Evolutionary conservation across 352 stramenopile genomes (phyloP).

Genomic region (Globisporangium mamillatum): DNA sequence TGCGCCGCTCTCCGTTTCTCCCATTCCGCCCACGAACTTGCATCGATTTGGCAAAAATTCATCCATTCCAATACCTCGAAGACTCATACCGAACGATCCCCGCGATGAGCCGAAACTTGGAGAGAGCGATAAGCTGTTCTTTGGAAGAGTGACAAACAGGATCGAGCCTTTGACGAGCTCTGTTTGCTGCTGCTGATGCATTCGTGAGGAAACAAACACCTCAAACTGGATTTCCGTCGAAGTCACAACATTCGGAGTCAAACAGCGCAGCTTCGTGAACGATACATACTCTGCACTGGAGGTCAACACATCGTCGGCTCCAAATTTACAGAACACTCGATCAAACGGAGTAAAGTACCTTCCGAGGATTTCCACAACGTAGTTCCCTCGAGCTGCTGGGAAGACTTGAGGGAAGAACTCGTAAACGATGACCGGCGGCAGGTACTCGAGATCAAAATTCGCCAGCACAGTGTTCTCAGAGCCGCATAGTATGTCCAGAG

Average conservation of each 20-base stretch:
- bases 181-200: not conserved
- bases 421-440: slow-evolving; percentile 17
- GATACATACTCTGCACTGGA: slow-evolving; percentile 22
- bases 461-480: slow-evolving; percentile 7
- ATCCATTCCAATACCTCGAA: slow-evolving; percentile 12
- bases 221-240: slow-evolving; percentile 17
- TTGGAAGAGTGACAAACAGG: slow-evolving; percentile 18
- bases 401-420: slow-evolving; percentile 21
- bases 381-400: slow-evolving; percentile 14
- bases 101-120: slow-evolving; percentile 27
- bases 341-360: slow-evolving; percentile 22
- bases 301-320: slow-evolving; percentile 12
- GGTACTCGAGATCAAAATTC: slow-evolving; percentile 28
- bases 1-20: not conserved
- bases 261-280: slow-evolving; percentile 23
- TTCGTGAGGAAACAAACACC: slow-evolving; percentile 7
- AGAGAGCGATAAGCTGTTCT: slow-evolving; percentile 3
- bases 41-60: not conserved
- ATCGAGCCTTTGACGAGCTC: slow-evolving; percentile 26
- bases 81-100: slow-evolving; percentile 23
- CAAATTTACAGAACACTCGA: slow-evolving; percentile 31
- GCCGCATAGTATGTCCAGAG: slow-evolving; percentile 26
- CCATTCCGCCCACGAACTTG: slow-evolving; percentile 10
- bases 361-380: slow-evolving; percentile 26
- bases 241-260: slow-evolving; percentile 16